These are phyloP conservation scores for Yamadazyma tumulicola DNA, from an alignment of 805 yeast genomes.

Conservation along the genomic window DNA sequence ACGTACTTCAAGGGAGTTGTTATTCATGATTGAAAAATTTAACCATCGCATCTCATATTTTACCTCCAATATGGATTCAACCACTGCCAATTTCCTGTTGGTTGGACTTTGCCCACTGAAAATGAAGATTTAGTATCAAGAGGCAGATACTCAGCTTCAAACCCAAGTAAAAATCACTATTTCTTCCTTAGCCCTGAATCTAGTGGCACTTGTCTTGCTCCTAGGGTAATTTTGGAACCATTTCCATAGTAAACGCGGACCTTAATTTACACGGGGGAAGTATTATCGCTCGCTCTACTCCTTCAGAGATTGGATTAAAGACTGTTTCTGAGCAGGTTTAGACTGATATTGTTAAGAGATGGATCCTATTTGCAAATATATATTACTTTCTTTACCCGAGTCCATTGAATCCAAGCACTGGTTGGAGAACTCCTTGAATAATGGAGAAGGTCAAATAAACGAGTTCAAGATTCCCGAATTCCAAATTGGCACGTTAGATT, in stretches of 20 bases:
- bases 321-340: too few relatives aligned
- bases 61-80: slow-evolving; percentile 1
- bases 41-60: slow-evolving; percentile 8
- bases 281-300: slow-evolving; percentile 5
- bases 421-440: slow-evolving; percentile 53
- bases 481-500: slow-evolving; percentile 92
- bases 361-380: slow-evolving; percentile 40
- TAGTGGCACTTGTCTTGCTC: too few relatives aligned
- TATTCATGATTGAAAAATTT: slow-evolving; percentile 39
- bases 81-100: too few relatives aligned
- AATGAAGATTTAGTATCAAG: too few relatives aligned
- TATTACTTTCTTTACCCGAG: slow-evolving; percentile 59
- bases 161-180: too few relatives aligned
- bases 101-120: too few relatives aligned
- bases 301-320: too few relatives aligned
- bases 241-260: background rate
- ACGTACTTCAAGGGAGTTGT: slow-evolving; percentile 61
- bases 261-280: background rate
- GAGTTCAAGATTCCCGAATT: slow-evolving; percentile 72
- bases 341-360: slow-evolving; percentile 12
- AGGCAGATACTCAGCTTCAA: too few relatives aligned
- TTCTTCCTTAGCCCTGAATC: too few relatives aligned
- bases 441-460: slow-evolving; percentile 56
- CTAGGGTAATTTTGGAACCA: background rate
- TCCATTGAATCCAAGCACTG: slow-evolving; percentile 47